Base-by-base conservation (phyloP, 495 filamentous ascomycete genomes). In the Tuber indicum region DNA sequence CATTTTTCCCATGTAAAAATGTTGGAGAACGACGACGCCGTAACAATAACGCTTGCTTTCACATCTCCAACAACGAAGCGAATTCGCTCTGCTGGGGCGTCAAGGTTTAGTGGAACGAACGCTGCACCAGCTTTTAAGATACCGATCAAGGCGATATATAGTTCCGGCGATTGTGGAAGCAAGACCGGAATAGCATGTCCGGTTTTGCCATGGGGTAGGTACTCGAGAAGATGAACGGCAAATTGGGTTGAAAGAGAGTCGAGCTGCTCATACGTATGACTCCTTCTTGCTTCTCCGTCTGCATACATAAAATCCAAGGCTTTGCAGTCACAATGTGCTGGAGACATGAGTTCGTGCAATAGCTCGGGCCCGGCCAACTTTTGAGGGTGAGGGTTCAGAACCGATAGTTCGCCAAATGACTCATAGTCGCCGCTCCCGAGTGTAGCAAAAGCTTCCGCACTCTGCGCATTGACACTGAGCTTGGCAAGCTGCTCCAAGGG, bases 81-180 rank as follows among this genome's bases (percentile, higher is more conserved):
- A 26, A 94, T 87, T 26, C 93, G 87, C 52, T 96, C 92, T 43
- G 83, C 79, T 4, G 93, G 93, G 10, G 90, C 88, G 79, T 94
- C 92, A 21, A 90, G 85, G 74, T 90, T 88, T 52, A 97, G 85
- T 0, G 93, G 92, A 73, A 93, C 95, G 78, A 96, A 96, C 10
- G 93, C 92, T 10, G 86, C 91, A 0, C 93, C 93, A 10, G 90
- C 89, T 79, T 92, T 93, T 19, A 96, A 86, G 71, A 93, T 90
- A 1, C 90, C 93, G 8, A 96, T 82, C 70, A 91, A 87, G 0
- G 91, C 84, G 73, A 93, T 86, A 81, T 96, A 97, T 16, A 97
- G 87, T 39, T 89, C 86, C 32, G 89, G 87, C 8, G 87, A 90
- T 82, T 96, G 93, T 12, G 90, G 89, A 8, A 94, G 81, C 14